Evolutionary conservation across 1,284 basidiomycete species (phyloP), one percentile per base, ranked within the genome.

Genomic region (Melampsora americana): DNA sequence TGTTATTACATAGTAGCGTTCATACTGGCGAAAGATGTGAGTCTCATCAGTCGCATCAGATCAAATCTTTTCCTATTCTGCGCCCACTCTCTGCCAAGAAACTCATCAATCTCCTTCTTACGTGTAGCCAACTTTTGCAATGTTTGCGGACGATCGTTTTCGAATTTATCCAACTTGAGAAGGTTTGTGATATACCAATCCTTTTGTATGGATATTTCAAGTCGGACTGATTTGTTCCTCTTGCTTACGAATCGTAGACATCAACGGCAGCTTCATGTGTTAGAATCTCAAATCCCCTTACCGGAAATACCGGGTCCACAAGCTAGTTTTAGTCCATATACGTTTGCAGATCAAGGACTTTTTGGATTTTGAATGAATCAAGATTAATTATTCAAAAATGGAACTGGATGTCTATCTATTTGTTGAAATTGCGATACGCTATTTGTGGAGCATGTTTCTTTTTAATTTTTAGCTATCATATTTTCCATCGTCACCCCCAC

Each of bases 1-100:
- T 73, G 30, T 32, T 73, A 30, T 50, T 73, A 44, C 71, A 73
- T 50, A 35, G 61, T 35, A 73, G 61, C 9, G 71, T 73, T 16
- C 71, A 73, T 66, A 73, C 71, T 12, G 71, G 71, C 1, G 71
- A 73, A 66, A 56, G 71, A 56, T 66, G 71, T 73, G 26, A 71
- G 69, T 30, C 18, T 28, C 14, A 7, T n/a, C n/a, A n/a, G n/a
- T n/a, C n/a, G n/a, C n/a, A n/a, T n/a, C n/a, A n/a, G n/a, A n/a
- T n/a, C n/a, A n/a, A n/a, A n/a, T n/a, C n/a, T n/a, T n/a, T n/a
- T n/a, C n/a, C n/a, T n/a, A n/a, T n/a, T n/a, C n/a, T n/a, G n/a
- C n/a, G n/a, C n/a, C n/a, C n/a, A n/a, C n/a, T n/a, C n/a, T n/a
- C n/a, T n/a, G n/a, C n/a, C n/a, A n/a, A n/a, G n/a, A 42, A 44